Conservation (phyloP, 2,329 filamentous ascomycete species). For the Monosporascus ibericus region DNA sequence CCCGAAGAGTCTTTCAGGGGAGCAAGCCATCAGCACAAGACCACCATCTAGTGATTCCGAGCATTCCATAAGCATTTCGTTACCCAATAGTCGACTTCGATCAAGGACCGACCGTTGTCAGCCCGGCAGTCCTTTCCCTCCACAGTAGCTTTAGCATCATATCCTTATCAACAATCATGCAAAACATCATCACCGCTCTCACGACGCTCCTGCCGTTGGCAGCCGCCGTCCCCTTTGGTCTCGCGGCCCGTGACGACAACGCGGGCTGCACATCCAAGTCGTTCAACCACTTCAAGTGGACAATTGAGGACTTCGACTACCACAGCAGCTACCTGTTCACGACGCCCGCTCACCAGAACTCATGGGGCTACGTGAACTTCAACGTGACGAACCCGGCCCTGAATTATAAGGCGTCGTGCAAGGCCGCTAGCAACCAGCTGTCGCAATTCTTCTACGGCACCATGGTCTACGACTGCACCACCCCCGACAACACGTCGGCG, state of each 20-base stretch:
- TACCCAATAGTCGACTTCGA: too few relatives aligned
- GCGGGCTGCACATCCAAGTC: conserved; percentile 28
- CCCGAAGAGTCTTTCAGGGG: too few relatives aligned
- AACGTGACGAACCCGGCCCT: conserved; percentile 42
- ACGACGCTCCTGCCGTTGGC: conserved; percentile 20
- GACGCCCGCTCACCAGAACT: conserved; percentile 46
- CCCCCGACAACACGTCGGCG: conserved; percentile 23
- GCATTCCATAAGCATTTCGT: too few relatives aligned
- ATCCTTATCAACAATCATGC: conserved; percentile 16
- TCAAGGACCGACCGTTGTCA: too few relatives aligned
- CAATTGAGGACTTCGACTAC: conserved; percentile 39
- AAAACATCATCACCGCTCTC: conserved; percentile 18
- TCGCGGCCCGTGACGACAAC: conserved; percentile 15
- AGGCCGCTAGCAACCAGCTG: conserved; percentile 34
- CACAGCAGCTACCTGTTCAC: conserved; percentile 42
- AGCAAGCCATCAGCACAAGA: too few relatives aligned
- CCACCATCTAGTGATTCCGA: too few relatives aligned
- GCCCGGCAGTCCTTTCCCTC: background rate
- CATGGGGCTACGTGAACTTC: conserved; percentile 41
- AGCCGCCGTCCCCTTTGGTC: conserved; percentile 17
- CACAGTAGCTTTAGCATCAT: background rate
- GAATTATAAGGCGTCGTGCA: conserved; percentile 31
- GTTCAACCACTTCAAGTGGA: conserved; percentile 32
- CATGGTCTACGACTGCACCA: conserved; percentile 36
- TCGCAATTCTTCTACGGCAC: conserved; percentile 45